Base-by-base conservation (phyloP, 495 filamentous ascomycete species). In the Daldinia grandis region DNA sequence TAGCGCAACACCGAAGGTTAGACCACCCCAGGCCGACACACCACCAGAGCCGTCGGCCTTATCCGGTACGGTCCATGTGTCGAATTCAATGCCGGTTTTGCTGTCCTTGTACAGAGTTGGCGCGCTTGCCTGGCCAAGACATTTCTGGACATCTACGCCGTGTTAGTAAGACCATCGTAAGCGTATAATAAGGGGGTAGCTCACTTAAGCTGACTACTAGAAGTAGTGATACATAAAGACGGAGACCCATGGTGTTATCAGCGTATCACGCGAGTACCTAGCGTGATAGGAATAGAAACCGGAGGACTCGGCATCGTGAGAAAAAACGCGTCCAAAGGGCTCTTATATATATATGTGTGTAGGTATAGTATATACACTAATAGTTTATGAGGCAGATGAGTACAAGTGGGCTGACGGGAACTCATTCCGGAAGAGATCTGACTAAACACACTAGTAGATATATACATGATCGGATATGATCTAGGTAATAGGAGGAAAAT, bases 1-100 rank as follows among this genome's bases (percentile, higher is more conserved):
- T 7, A 87, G 69, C 0, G 83, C 83, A 57, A 85, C 58, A 75
- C 86, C 86, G 31, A 80, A 83, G 44, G 84, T 82, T 44, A 81
- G 78, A 9, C 81, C 81, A 47, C 82, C 82, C 56, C 38, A 54
- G 19, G 64, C 60, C 2, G 63, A 58, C 12, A 62, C 62, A 49
- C 68, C 60, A 58, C 54, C 38, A 6, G 58, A 51, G 24, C 68
- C 69, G 19, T 61, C 38, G 38, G 68, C 55, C 30, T 14, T 75
- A 55, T 77, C 71, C 31, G 75, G 71, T 12, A 77, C 73, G 5
- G 58, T 59, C 71, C 71, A 74, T 61, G 66, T 76, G 28, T 76
- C 75, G 28, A 78, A 78, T 12, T 25, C 73, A 47, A 78, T 78
- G 4, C 75, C 75, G 8, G 76, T 78, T n/a, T 69, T 30, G 28